phyloP scores from a whole-genome alignment of 306 rosid genomes.

The Lathyrus oleraceus region DNA sequence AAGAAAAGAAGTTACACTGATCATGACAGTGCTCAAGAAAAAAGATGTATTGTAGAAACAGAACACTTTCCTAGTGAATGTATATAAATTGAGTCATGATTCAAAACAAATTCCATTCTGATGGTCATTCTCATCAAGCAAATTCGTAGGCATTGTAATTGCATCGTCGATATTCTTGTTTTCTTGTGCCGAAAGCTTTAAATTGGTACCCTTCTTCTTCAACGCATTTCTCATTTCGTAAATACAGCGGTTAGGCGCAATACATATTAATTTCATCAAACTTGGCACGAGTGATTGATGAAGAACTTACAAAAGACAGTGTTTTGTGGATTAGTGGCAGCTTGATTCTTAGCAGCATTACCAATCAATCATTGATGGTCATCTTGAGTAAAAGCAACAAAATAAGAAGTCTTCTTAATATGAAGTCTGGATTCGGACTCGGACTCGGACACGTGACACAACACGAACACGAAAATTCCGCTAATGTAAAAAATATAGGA shows the following conservation, averaged over 20 bases:
- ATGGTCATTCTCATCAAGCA: not conserved
- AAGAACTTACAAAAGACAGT: not conserved
- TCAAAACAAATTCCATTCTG: not conserved
- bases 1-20: slow-evolving; percentile 14
- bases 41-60: slow-evolving; percentile 15
- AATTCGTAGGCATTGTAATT: not conserved
- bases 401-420: too few relatives aligned
- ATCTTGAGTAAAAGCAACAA: too few relatives aligned
- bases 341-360: too few relatives aligned
- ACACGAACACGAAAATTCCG: too few relatives aligned
- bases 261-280: too few relatives aligned
- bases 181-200: not conserved
- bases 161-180: not conserved
- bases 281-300: not conserved
- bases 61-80: not conserved
- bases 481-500: too few relatives aligned
- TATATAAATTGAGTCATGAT: too few relatives aligned
- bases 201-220: not conserved
- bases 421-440: too few relatives aligned
- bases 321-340: too few relatives aligned
- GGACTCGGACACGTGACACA: too few relatives aligned
- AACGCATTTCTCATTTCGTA: not conserved
- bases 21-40: slow-evolving; percentile 6
- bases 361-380: too few relatives aligned
- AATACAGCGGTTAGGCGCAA: not conserved